These are phyloP conservation scores for Penicillium canariense DNA, from an alignment of 495 filamentous ascomycete species.

Conservation along the genomic window DNA sequence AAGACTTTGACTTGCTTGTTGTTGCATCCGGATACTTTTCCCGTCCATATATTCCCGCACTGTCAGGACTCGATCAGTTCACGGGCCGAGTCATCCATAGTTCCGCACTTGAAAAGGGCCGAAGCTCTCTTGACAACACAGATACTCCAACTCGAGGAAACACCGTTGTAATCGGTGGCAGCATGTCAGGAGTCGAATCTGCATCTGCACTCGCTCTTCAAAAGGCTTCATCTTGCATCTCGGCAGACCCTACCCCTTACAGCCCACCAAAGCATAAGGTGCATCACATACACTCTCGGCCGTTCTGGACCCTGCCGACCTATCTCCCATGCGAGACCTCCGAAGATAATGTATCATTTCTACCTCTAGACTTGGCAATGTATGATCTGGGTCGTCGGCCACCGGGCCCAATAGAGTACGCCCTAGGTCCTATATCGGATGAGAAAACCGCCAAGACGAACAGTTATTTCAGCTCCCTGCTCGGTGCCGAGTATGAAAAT, in stretches of 20 bases:
- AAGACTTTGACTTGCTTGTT: conserved; percentile 68
- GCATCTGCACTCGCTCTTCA: conserved; percentile 69
- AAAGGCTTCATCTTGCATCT: conserved; percentile 51
- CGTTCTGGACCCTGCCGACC: conserved; percentile 71
- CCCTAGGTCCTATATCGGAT: conserved; percentile 54
- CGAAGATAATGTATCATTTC: conserved; percentile 49
- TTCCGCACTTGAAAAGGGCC: conserved; percentile 42
- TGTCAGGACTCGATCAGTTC: conserved; percentile 34
- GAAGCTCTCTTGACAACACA: conserved; percentile 19
- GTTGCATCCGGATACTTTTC: conserved; percentile 79
- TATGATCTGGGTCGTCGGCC: conserved; percentile 67
- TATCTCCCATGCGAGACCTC: conserved; percentile 49
- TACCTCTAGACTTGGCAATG: conserved; percentile 73
- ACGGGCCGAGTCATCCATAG: conserved; percentile 55
- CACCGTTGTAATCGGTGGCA: conserved; percentile 76
- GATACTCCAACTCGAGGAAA: conserved; percentile 42
- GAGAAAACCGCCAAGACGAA: conserved; percentile 54
- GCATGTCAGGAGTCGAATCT: conserved; percentile 79
- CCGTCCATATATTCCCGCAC: conserved; percentile 52
- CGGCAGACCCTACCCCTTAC: neutral
- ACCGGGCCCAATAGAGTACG: conserved; percentile 53
- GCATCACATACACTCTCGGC: conserved; percentile 65
- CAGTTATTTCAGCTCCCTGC: conserved; percentile 48
- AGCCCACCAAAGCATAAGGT: conserved; percentile 45
- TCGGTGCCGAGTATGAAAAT: conserved; percentile 61